phyloP scores from a whole-genome alignment of 2,329 filamentous ascomycete species.

The Ophiostoma australiae region DNA sequence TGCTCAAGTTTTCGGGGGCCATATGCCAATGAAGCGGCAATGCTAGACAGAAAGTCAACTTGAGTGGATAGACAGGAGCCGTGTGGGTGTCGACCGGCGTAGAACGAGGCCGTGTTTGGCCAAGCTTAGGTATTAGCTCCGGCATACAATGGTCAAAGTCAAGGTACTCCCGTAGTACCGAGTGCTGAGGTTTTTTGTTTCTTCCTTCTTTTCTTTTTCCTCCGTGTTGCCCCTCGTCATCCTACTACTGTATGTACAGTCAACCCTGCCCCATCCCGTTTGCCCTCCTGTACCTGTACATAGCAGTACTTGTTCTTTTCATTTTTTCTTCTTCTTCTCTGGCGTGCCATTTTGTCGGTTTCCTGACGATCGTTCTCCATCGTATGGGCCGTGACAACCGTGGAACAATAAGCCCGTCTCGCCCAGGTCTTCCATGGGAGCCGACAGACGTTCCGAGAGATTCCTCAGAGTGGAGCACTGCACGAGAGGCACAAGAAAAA shows the following conservation, averaged over 20 bases:
- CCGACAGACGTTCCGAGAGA: constrained; percentile 9
- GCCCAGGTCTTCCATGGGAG: constrained; percentile 2
- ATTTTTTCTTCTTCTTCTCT: neutral
- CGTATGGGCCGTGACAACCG: constrained; percentile 2
- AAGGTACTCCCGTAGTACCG: neutral
- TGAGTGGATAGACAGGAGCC: constrained; percentile 2
- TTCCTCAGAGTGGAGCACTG: constrained; percentile 23
- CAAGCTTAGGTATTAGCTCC: neutral
- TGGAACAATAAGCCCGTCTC: neutral
- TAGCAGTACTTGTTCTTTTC: too few relatives aligned
- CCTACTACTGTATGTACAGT: too few relatives aligned
- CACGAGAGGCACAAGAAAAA: constrained; percentile 18
- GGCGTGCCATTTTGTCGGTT: neutral
- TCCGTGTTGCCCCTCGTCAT: neutral
- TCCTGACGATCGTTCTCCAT: constrained; percentile 6
- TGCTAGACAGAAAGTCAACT: neutral
- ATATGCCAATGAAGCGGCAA: neutral
- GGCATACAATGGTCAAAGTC: neutral
- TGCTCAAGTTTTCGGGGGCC: neutral
- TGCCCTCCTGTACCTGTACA: neutral
- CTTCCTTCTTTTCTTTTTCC: neutral
- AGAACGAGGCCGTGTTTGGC: neutral
- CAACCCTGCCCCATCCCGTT: neutral
- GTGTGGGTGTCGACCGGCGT: neutral
- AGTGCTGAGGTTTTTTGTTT: neutral